Base-by-base conservation (phyloP, 2,329 filamentous ascomycete genomes). In the Ophiostoma sp. region DNA sequence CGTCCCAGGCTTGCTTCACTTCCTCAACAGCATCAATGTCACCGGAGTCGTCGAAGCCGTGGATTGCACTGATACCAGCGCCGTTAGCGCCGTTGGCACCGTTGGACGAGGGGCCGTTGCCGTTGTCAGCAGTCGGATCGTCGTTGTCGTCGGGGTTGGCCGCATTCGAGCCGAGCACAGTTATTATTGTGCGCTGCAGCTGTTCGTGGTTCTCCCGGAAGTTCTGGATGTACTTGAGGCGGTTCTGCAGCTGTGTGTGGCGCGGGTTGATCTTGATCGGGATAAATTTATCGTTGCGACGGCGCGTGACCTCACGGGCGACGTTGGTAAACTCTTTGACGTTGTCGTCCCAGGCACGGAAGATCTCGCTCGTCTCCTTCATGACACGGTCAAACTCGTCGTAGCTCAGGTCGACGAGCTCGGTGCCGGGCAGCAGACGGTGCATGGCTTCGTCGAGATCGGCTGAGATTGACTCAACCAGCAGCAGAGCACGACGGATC, bases 191-290 rank as follows among this genome's bases (percentile, higher is more conserved):
- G 73, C 89, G 89, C 78, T 97, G 94, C 64, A 99, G 86, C 79
- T 99, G 95, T 79, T 99, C 95, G 77, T 99, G 95, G 75, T 98
- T 97, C 75, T 94, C 91, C 40, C 95, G 88, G 81, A 99, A 99
- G 27, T 91, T 97, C 74, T 88, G 87, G 72, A 99, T 93, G 77
- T 99, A 99, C 75, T 91, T 93, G 73, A 99, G 83, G 60, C 95
- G 88, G 71, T 95, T 89, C 78, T 98, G 93, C 40, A 95, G 91
- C 77, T 94, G 91, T 52, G 87, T 89, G 76, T 99, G 95, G 74
- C 91, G 90, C 70, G 93, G 90, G 72, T 84, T 86, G 77, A 99
- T 93, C 81, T 98, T 98, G 82, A 99, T 98, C 4, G 94, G 93
- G 72, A 99, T 97, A 77, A 99, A 99, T 77, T 96, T 97, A 78